Evolutionary conservation across 164 flowering plant species (phyloP), one percentile per base, ranked within the genome.

Genomic region (Nymphaea colorata): DNA sequence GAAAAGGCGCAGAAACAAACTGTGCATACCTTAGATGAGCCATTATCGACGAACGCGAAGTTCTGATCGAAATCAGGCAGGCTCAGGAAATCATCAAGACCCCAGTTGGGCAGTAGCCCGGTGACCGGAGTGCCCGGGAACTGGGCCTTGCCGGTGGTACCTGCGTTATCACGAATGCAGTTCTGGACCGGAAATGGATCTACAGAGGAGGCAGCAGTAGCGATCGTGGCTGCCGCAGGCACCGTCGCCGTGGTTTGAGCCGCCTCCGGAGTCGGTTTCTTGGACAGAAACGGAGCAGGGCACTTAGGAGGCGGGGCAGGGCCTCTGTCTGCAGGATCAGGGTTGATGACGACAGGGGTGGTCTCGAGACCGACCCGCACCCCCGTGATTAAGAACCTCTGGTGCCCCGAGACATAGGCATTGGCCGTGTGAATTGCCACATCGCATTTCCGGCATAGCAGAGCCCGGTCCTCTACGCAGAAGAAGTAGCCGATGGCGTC

Each of bases 381-480:
- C 64, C 98, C 98, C 44, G 96, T 94, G 43, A 94, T 91, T 69
- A 94, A 80, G 77, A 94, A 94, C 72, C 98, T 82, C 69, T 83
- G 88, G 68, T 94, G 98, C 64, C 70, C 79, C 41, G 90, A 81
- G 25, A 91, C 97, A 73, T 66, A 78, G 25, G 79, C 3, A 70
- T 91, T 94, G 36, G 81, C 87, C 4, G 91, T 77, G 79, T 94
- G 98, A 66, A 91, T 87, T 25, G 91, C 81, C 44, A 85, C 78
- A 68, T 94, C 97, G 82, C 98, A 94, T 68, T 85, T 87, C 75
- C 96, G 74, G 78, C 98, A 94, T 11, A 94, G 86, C 69, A 94
- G 70, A 67, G 98, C 98, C 71, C 98, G 81, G 69, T 94, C 97
- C 72, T 94, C 95, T 17, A 91, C 75, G 75, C 97, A 94, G 75